phyloP scores from a whole-genome alignment of 176 grass and related monocot species.

The Phyllostachys edulis region DNA sequence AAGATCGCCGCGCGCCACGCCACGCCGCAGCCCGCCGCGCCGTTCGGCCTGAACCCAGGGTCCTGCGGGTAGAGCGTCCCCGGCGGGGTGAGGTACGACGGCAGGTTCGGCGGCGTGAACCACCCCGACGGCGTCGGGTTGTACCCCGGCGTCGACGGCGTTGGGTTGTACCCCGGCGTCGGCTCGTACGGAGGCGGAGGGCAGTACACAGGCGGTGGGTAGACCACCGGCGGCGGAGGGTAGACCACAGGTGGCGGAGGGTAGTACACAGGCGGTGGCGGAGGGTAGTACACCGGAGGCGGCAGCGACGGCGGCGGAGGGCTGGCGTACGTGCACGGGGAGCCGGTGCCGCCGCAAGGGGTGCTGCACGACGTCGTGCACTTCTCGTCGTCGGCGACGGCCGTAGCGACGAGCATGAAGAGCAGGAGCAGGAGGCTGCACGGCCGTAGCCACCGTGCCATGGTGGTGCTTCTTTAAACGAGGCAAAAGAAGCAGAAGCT shows the following conservation, averaged over 20 bases:
- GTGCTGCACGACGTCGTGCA: constrained; percentile 42
- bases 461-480: neutral
- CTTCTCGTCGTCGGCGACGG: constrained; percentile 28
- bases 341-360: constrained; percentile 55
- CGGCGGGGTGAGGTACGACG: constrained; percentile 51
- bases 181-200: constrained; percentile 50
- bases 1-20: neutral
- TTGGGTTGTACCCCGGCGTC: neutral
- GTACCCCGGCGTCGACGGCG: constrained; percentile 3
- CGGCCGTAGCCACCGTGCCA: constrained; percentile 27
- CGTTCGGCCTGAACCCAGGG: constrained; percentile 51
- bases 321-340: constrained; percentile 54
- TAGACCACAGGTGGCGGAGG: constrained; percentile 36
- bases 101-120: constrained; percentile 49
- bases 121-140: constrained; percentile 44
- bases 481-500: neutral
- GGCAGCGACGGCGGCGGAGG: constrained; percentile 59
- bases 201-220: constrained; percentile 33
- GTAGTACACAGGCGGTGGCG: constrained; percentile 35
- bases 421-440: neutral
- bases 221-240: constrained; percentile 21
- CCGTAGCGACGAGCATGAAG: neutral
- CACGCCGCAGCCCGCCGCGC: neutral
- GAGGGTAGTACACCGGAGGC: constrained; percentile 20
- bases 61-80: constrained; percentile 64